Evolutionary conservation across 179 eudicot genomes (phyloP), one percentile per base, ranked within the genome.

Genomic region (Amaranthus tricolor): DNA sequence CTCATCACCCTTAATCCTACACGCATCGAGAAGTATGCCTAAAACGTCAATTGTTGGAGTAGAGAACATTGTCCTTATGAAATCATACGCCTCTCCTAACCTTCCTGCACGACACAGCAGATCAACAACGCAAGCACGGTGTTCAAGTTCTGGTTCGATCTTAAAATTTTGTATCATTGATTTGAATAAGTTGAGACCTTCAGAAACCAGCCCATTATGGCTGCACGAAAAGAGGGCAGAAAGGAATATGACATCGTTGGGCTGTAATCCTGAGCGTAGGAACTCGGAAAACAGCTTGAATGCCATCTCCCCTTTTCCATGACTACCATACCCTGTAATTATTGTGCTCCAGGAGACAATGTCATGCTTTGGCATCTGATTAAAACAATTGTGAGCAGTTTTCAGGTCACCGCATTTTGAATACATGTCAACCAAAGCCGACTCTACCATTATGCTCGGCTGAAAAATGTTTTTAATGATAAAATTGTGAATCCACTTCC

Each of bases 371-470:
- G 85, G 72, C 88, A 90, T 90, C 73, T 81, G 74, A 68, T 87
- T 76, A 72, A 91, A 94, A 75, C 95, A 90, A 70, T 70, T 86
- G 60, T 73, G 85, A 77, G 98, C 96, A 17, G 78, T 81, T 52
- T 81, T 75, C 14, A 90, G 65, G 78, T 90, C 87, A 44, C 98
- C 98, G 73, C 98, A 92, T 84, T 94, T 94, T 19, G 85, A 87
- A 77, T 94, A 94, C 98, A 94, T 94, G 81, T 94, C 98, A 44
- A 94, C 91, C 62, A 94, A 86, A 69, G 92, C 94, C 58, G 97
- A 86, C 50, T 84, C 89, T 19, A 88, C 77, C 84, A 83, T 78
- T 57, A 87, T 76, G 84, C 88, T 84, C 14, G 90, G 82, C 72
- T 74, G 83, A 73, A 85, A 76, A 82, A 77, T 79, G 81, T 78